Evolutionary conservation across 2,329 filamentous ascomycete species (phyloP), one percentile per base, ranked within the genome.

Genomic region (Pezicula carpinea): DNA sequence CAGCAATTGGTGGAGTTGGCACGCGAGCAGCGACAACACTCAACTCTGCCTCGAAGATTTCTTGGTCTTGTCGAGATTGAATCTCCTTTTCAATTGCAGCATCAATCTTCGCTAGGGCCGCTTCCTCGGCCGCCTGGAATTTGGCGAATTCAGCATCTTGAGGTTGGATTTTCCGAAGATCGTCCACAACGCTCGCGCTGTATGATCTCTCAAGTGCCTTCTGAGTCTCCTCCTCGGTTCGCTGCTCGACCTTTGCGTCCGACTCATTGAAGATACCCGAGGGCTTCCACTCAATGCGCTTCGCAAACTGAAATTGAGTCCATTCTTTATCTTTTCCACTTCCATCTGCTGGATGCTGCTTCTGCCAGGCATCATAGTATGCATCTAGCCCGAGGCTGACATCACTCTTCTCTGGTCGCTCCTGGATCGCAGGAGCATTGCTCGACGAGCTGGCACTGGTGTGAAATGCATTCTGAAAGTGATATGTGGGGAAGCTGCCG

Each of bases 281-380:
- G n/a, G 82, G 77, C 73, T 93, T 91, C 89, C 91, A 96, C 64
- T 93, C 91, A 59, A 96, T 89, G 53, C 85, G 80, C 67, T 89
- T 86, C 47, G 85, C 86, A 65, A 95, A 91, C 66, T 96, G 87
- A 61, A 90, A 95, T 65, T 96, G 89, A 36, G 85, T 85, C 89
- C 89, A 96, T 65, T 96, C 91, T 56, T 85, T 82, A 43, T 89
- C 85, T 40, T 83, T 70, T 32, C 79, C 78, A 17, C 83, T 70
- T 32, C 79, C 78, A 17, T 76, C 85, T 42, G 77, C 75, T 49
- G 76, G 76, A 65, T 92, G 83, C 54, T 84, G 80, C 65, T 87
- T 85, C 67, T 92, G 89, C 73, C 93, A 87, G 46, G 89, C 88
- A 66, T 93, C 89, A 61, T 90, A 95, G 69, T 96, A 96, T 59